Conservation (phyloP, 441 rosid species). For the Syzygium syzygioides region DNA sequence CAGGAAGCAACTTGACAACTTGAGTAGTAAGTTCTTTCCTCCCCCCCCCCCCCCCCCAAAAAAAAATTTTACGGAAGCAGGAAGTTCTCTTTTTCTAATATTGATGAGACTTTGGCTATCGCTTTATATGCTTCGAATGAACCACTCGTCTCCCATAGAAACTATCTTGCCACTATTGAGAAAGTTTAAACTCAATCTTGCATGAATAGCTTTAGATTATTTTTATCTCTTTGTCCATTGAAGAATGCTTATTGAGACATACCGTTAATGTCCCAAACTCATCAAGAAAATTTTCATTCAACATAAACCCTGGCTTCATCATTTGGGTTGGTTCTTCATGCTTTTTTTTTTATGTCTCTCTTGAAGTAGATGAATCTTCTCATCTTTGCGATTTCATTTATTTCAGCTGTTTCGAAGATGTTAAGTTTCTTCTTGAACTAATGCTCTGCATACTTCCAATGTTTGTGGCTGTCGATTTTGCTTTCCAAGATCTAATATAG, state of each 20-base stretch:
- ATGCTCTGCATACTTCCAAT: neutral
- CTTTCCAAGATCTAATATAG: neutral
- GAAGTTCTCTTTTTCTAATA: neutral
- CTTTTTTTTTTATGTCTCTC: neutral
- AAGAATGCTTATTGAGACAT: neutral
- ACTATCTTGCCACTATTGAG: neutral
- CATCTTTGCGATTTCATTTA: neutral
- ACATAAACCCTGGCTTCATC: neutral
- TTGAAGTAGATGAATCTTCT: neutral
- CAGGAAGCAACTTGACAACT: slow-evolving; percentile 54
- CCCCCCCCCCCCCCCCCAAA: neutral
- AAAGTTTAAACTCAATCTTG: neutral
- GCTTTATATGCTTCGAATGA: neutral
- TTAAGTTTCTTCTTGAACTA: neutral
- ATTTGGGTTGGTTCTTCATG: neutral
- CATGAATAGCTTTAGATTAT: neutral
- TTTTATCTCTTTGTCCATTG: neutral
- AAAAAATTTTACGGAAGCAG: neutral
- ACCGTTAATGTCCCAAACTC: neutral
- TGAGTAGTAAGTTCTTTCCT: slow-evolving; percentile 41
- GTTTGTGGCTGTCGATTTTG: neutral
- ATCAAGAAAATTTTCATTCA: neutral
- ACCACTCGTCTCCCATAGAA: neutral
- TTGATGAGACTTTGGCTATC: neutral
- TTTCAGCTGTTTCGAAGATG: neutral